Evolutionary conservation across 441 rosid genomes (phyloP), one percentile per base, ranked within the genome.

Genomic region (Aleurites moluccanus): DNA sequence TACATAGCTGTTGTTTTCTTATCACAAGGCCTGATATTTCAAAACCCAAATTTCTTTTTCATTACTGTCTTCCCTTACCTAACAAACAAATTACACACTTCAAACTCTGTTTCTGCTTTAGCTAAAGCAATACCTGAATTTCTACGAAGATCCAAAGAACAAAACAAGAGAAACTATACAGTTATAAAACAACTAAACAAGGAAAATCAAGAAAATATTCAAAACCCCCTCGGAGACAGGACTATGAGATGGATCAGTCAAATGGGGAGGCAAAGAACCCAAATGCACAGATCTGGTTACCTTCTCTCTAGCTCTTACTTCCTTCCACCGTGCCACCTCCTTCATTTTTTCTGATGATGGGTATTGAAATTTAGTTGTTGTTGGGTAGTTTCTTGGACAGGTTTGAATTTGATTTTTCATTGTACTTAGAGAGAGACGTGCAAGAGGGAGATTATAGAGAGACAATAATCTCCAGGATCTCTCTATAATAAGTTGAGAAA

Each of bases 191-290:
- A n/a, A n/a, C n/a, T n/a, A n/a, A n/a, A n/a, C 10, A 73, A 69
- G 16, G 4, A 64, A 72, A 60, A 69, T 11, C 4, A 16, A 50
- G 11, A 15, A 69, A 44, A 69, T 1, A 55, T 10, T 18, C 27
- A 63, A 74, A 73, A 47, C 82, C 69, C 81, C 99, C 97, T 93
- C 97, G 6, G 98, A 93, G 79, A 87, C 89, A 38, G 97, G 99
- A 79, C 98, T 93, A 76, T 93, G 97, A 67, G 99, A 92, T 0
- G 99, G 99, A 92, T 96, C 99, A 38, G 98, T 92, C 83, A 96
- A 84, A 75, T 93, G 97, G 40, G 92, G 92, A 72, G 99, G 99
- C 77, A 92, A 79, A 75, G 96, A 88, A 66, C 93, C 93, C 42
- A 97, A 92, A 78, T 75, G 91, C 57, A 77, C 84, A 2, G 97